Base-by-base conservation (phyloP, 2,329 filamentous ascomycete genomes). In the Fusarium sp. region DNA sequence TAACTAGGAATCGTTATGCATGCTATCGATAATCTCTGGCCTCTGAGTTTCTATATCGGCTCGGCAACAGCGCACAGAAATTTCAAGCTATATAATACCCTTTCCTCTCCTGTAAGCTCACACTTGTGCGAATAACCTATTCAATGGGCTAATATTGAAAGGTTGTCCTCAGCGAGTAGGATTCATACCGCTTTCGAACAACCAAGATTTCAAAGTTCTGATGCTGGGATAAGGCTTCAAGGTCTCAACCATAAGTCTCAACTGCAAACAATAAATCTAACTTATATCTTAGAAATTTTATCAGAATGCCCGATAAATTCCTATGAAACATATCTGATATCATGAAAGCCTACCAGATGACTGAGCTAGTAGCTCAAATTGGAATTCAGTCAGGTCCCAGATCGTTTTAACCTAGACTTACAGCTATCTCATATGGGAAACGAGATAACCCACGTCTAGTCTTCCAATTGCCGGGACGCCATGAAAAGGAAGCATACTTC, bases 251-350 rank as follows among this genome's bases (percentile, higher is more conserved):
- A 26, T 47, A 3, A 13, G 3, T 26, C 15, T 24, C 15, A 26
- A 26, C 17, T 20, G 17, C 9, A 20, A 26, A 6, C 24, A 6
- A 20, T 14, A 20, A 26, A 26, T 8, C 7, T 13, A 18, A 20
- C 5, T 45, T 3, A 9, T 13, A 8, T 0, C 11, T 13, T 20
- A 6, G 7, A 20, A 0, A 20, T 3, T 4, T 5, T 9, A 18
- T 26, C 5, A 4, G 24, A 20, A 26, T 7, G 0, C 5, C 12
- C 7, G 13, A 15, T 11, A 15, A 10, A 7, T 22, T 22, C 4
- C 4, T 22, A 47, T 5, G 22, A 5, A 22, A 47, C 28, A 14
- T 47, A 20, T 22, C 18, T 28, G 6, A 22, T 28, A 15, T 47
- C 12, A 11, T 47, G 44, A 15, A 47, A 28, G 1, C 24, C 18